Evolutionary conservation across 805 yeast species (phyloP).

Genomic region (Nakazawaea populi): DNA sequence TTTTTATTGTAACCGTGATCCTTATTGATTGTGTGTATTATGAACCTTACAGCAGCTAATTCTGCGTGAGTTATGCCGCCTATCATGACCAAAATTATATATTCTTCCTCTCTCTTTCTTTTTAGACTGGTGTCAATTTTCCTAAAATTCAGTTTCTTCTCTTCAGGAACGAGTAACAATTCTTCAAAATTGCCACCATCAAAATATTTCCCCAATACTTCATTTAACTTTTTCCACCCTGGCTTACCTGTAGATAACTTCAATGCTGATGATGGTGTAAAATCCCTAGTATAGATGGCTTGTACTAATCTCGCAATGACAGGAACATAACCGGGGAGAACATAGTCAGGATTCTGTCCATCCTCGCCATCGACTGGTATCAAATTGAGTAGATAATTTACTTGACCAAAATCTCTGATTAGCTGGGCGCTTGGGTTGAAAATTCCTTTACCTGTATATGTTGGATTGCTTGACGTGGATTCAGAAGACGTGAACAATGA

Average conservation of each 20-base stretch:
- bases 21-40: slow-evolving; percentile 39
- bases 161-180: slow-evolving; percentile 24
- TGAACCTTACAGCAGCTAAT: slow-evolving; percentile 59
- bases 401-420: slow-evolving; percentile 26
- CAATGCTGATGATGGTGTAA: slow-evolving; percentile 15
- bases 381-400: slow-evolving; percentile 38
- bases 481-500: slow-evolving; percentile 11
- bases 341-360: slow-evolving; percentile 42
- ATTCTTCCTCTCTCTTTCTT: slow-evolving; percentile 17
- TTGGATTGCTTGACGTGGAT: background rate
- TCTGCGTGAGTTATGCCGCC: slow-evolving; percentile 92
- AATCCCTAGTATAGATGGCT: slow-evolving; percentile 53
- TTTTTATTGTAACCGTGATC: slow-evolving; percentile 24
- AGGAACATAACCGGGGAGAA: slow-evolving; percentile 83
- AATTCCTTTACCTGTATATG: background rate
- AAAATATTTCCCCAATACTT: slow-evolving; percentile 33
- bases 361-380: slow-evolving; percentile 36
- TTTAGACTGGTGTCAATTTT: slow-evolving; percentile 14
- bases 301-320: slow-evolving; percentile 65
- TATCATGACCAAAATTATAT: slow-evolving; percentile 47
- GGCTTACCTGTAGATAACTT: slow-evolving; percentile 15
- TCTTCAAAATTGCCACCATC: slow-evolving; percentile 27
- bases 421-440: slow-evolving; percentile 15
- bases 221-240: slow-evolving; percentile 37
- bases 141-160: slow-evolving; percentile 21